phyloP scores from a whole-genome alignment of 1,284 basidiomycete species.

The Cryptococcus sp. region DNA sequence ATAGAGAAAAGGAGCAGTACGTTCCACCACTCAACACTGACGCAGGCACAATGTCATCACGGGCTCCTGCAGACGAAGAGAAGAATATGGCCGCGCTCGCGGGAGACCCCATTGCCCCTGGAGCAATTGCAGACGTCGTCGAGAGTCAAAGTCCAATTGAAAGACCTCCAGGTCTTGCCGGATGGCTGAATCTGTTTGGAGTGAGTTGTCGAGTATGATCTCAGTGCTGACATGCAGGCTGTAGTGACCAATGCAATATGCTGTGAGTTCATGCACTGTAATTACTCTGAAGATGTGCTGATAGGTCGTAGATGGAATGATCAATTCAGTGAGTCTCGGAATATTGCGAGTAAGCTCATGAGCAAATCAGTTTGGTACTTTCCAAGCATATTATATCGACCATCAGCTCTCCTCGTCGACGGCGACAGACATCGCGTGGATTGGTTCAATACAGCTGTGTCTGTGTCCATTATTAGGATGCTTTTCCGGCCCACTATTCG shows the following conservation, averaged over 20 bases:
- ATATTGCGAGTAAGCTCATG: background rate
- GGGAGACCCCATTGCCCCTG: too few relatives aligned
- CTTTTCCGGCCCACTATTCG: constrained; percentile 63
- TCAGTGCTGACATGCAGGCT: constrained; percentile 8
- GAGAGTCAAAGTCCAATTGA: background rate
- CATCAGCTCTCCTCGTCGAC: constrained; percentile 16
- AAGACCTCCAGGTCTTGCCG: constrained; percentile 14
- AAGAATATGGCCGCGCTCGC: too few relatives aligned
- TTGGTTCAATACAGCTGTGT: constrained; percentile 67
- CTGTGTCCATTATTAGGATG: constrained; percentile 55
- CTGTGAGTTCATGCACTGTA: constrained; percentile 26
- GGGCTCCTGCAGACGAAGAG: too few relatives aligned
- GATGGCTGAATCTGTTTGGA: constrained; percentile 22
- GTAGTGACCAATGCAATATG: constrained; percentile 36
- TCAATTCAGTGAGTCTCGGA: constrained; percentile 24
- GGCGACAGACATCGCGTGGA: constrained; percentile 60
- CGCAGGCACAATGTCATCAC: too few relatives aligned
- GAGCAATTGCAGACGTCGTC: too few relatives aligned
- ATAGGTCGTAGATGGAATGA: constrained; percentile 36
- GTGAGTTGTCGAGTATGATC: constrained; percentile 13
- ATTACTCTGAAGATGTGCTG: background rate
- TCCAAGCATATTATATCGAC: constrained; percentile 36
- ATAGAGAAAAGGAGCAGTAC: too few relatives aligned
- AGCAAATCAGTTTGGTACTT: constrained; percentile 30
- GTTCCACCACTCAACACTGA: too few relatives aligned